Base-by-base conservation (phyloP, 257 asterid genomes). In the Ilex aquifolium region DNA sequence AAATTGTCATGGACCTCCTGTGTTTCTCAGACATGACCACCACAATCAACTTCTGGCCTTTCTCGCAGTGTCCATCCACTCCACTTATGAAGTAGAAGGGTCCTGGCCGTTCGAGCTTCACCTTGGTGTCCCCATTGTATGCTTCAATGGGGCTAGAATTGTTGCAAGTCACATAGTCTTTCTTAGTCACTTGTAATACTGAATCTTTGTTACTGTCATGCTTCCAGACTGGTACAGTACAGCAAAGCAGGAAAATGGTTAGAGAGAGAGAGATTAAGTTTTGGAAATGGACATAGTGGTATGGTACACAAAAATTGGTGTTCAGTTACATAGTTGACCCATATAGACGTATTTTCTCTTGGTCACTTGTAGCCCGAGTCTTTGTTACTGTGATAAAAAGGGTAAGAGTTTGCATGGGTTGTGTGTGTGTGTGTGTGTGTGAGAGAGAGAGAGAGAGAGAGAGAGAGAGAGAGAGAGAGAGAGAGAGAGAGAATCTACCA, bases 71-170 rank as follows among this genome's bases (percentile, higher is more conserved):
- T 3, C 84, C 91, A 14, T 74, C 56, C 2, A 76, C 85, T 17
- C 96, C 96, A 59, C 98, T 91, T 31, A 88, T 88, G 77, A 85
- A 91, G 29, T 85, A 79, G 77, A 76, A 66, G 1, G 98, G 91
- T 3, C 96, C 96, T 0, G 95, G 88, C 2, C 70, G 67, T 8
- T 62, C 76, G 32, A 91, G 88, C 77, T 73, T 74, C 76, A 88
- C 79, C 67, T 56, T 76, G 0, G 84, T 79, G 54, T 66, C 57
- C 2, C 90, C 90, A 55, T 70, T 77, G 77, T 84, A 76, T 3
- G 70, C 60, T 59, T 71, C 78, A 29, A 86, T 62, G 46, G 98
- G 95, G 2, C 57, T 65, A 42, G 96, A 66, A 0, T 82, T 74
- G 84, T 91, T 88, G 84, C 98, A 91, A 64, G 79, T 79, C 10